Evolutionary conservation across 441 rosid species (phyloP).

Genomic region (Bruguiera hainesii): DNA sequence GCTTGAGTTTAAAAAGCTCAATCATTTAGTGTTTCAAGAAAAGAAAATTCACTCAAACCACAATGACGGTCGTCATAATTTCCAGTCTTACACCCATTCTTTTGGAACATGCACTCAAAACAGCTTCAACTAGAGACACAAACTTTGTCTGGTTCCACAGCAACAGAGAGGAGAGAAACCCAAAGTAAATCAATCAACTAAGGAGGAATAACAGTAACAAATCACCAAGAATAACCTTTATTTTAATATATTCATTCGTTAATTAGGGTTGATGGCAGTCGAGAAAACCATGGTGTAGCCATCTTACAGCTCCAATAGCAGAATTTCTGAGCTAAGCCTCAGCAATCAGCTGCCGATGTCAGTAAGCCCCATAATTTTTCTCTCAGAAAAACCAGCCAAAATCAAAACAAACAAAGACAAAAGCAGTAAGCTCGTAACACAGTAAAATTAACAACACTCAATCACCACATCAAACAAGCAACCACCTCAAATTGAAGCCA

Average conservation of each 20-base stretch:
- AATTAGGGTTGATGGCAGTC: background rate
- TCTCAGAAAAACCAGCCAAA: no score
- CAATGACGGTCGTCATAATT: background rate
- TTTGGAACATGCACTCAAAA: no score
- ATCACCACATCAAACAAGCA: no score
- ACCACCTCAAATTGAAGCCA: no score
- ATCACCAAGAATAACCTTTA: conserved; percentile 1
- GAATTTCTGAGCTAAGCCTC: background rate
- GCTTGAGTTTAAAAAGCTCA: no score
- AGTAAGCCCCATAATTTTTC: no score
- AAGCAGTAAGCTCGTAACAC: no score
- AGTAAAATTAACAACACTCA: no score
- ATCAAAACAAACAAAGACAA: no score
- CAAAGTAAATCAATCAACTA: background rate
- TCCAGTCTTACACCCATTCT: background rate
- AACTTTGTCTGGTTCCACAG: background rate
- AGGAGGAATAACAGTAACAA: background rate
- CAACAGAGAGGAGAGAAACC: background rate
- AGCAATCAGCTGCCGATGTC: background rate
- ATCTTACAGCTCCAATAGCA: background rate
- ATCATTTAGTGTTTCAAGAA: no score
- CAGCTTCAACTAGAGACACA: background rate
- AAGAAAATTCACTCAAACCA: no score
- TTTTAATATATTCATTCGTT: background rate
- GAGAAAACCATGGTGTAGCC: background rate